phyloP scores from a whole-genome alignment of 352 stramenopile species.

The Pythium brachiatum region DNA sequence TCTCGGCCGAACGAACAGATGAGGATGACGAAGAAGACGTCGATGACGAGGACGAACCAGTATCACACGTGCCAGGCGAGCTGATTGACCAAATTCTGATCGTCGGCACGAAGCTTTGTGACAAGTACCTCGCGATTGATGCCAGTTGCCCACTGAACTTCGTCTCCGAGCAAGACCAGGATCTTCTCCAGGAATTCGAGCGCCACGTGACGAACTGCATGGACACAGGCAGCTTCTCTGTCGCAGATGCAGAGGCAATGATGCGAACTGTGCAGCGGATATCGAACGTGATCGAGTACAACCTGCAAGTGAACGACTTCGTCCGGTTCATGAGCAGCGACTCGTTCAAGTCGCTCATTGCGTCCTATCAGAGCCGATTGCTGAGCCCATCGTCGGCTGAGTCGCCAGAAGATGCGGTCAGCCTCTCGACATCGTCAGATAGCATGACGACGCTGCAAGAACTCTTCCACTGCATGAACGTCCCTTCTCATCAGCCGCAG shows the following conservation, averaged over 20 bases:
- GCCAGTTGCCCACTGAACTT: conserved; percentile 67
- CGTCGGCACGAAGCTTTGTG: conserved; percentile 47
- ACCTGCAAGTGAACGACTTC: conserved; percentile 86
- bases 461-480: conserved; percentile 88
- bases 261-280: conserved; percentile 55
- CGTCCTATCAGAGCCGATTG: conserved; percentile 70
- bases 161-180: conserved; percentile 59
- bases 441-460: conserved; percentile 85
- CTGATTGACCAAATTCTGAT: conserved; percentile 71
- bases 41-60: conserved; percentile 13
- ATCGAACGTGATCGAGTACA: conserved; percentile 58
- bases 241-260: conserved; percentile 61
- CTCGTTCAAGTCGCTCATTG: conserved; percentile 76
- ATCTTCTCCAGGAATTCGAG: conserved; percentile 58
- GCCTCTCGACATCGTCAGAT: conserved; percentile 45
- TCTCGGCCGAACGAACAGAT: conserved; percentile 27
- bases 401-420: conserved; percentile 26
- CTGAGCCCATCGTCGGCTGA: conserved; percentile 49
- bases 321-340: conserved; percentile 83
- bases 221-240: conserved; percentile 62
- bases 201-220: conserved; percentile 52
- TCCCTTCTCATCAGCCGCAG: conserved; percentile 76
- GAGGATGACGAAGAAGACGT: conserved; percentile 21
- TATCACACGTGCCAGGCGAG: conserved; percentile 39
- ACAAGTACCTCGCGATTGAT: conserved; percentile 56